phyloP scores from a whole-genome alignment of 2,329 filamentous ascomycete genomes.

The Cladophialophora psammophila region DNA sequence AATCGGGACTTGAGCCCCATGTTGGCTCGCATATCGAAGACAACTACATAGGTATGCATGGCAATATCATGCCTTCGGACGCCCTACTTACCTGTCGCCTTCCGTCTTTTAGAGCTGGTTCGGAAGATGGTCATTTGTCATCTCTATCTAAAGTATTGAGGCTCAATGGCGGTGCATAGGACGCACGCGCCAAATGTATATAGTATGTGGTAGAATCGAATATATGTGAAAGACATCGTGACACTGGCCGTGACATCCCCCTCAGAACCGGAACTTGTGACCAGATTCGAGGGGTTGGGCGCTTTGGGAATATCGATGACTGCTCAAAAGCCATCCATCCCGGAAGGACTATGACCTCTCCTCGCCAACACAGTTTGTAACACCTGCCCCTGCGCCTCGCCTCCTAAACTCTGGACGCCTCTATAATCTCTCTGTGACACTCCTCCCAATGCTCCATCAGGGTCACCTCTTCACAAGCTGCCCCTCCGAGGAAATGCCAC shows the following conservation, averaged over 20 bases:
- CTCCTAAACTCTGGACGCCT: not conserved
- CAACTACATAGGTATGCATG: too few relatives aligned
- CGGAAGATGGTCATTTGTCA: not conserved
- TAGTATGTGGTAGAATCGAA: not conserved
- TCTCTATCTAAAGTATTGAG: not conserved
- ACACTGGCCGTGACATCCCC: not conserved
- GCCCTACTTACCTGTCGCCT: too few relatives aligned
- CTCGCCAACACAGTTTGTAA: not conserved
- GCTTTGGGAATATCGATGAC: slow-evolving; percentile 6
- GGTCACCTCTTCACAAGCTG: slow-evolving; percentile 57
- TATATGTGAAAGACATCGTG: not conserved
- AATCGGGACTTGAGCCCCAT: too few relatives aligned
- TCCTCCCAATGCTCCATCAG: not conserved
- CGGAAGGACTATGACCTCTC: not conserved
- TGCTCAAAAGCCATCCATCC: slow-evolving; percentile 31
- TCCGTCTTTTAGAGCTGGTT: not conserved
- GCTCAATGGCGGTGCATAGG: not conserved
- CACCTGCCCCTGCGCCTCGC: too few relatives aligned
- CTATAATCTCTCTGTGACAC: not conserved
- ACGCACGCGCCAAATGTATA: not conserved
- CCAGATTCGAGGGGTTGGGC: not conserved
- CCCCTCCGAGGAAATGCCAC: slow-evolving; percentile 81
- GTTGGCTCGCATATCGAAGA: too few relatives aligned
- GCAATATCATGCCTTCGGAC: too few relatives aligned
- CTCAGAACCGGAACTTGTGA: not conserved